Base-by-base conservation (phyloP, 495 filamentous ascomycete genomes). In the Amphirosellinia nigrospora region DNA sequence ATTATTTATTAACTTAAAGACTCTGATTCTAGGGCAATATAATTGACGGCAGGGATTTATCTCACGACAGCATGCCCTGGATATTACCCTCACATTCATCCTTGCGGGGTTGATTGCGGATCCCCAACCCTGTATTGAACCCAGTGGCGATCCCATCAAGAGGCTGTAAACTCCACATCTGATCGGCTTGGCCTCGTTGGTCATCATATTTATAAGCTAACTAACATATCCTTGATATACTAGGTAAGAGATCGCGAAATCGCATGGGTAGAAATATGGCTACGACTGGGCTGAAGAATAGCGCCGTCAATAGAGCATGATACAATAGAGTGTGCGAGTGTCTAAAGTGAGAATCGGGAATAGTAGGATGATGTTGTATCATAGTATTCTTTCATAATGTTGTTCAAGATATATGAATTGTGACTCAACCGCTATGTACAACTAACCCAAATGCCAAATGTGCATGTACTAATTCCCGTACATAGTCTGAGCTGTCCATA, bases 401-500 rank as follows among this genome's bases (percentile, higher is more conserved):
- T n/a, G 15, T 11, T 58, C 19, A 36, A 36, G 19, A 36, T 58
- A 36, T 58, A 58, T 58, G 30, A 36, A 58, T 21, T 32, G 55
- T 21, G 9, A 19, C 19, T 58, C 32, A 58, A 34, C 1, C 15
- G 32, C 19, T 15, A 58, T 21, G 32, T 36, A 36, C 55, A 58
- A 30, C 53, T n/a, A 16, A 58, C 55, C 19, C 55, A 36, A 36
- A 58, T 36, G 55, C 55, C 32, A 58, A 58, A 21, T 58, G 32
- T 36, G 28, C 30, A 32, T 39, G 26, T 30, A 36, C 34, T 26
- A 34, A 36, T 36, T 38, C 58, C 58, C 58, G 36, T 60, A 34
- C 58, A 39, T n/a, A 45, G 19, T 16, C 53, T 63, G 36, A 63
- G 19, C 60, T 39, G 1, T 23, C 34, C 23, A 30, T 61, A 41